A percentile compares a stretch with the other conserved stretches of the same genome.
Evolutionary conservation across 1,284 basidiomycete species (phyloP).

Genomic region (Trichosporon sp.): DNA sequence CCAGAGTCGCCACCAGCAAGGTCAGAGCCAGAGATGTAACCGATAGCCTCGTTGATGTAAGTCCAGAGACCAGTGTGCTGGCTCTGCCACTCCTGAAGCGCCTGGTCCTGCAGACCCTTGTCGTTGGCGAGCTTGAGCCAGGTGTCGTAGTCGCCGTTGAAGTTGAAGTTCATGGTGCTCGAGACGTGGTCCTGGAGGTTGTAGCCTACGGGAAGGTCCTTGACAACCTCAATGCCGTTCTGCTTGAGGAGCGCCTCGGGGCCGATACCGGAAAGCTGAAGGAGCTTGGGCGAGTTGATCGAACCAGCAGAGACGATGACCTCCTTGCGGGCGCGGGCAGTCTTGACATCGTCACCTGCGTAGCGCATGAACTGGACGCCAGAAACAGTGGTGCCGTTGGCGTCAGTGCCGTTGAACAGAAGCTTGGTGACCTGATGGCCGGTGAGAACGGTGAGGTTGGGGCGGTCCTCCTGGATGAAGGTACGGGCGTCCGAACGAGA

Average conservation of each 20-base stretch:
- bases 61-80: slow-evolving; percentile 50
- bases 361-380: slow-evolving; percentile 63
- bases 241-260: slow-evolving; percentile 24
- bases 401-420: slow-evolving; percentile 62
- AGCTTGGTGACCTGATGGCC: slow-evolving; percentile 66
- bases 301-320: slow-evolving; percentile 27
- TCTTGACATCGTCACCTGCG: slow-evolving; percentile 39
- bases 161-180: slow-evolving; percentile 43
- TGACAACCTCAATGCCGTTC: slow-evolving; percentile 30
- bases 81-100: slow-evolving; percentile 41
- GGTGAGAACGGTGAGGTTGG: slow-evolving; percentile 67
- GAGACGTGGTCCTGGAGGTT: slow-evolving; percentile 44
- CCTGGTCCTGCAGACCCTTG: slow-evolving; percentile 34
- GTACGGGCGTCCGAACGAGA: slow-evolving; percentile 66
- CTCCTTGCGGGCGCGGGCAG: slow-evolving; percentile 27
- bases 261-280: slow-evolving; percentile 34
- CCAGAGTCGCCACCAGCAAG: slow-evolving; percentile 57
- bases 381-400: slow-evolving; percentile 59
- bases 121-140: slow-evolving; percentile 49
- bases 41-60: slow-evolving; percentile 57
- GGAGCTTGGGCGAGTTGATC: slow-evolving; percentile 28
- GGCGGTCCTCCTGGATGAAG: slow-evolving; percentile 67
- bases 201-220: slow-evolving; percentile 38
- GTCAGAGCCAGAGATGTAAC: slow-evolving; percentile 41
- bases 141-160: slow-evolving; percentile 34